Evolutionary conservation across 1,139 yeast species (phyloP).

Genomic region (Kazachstania sp.): DNA sequence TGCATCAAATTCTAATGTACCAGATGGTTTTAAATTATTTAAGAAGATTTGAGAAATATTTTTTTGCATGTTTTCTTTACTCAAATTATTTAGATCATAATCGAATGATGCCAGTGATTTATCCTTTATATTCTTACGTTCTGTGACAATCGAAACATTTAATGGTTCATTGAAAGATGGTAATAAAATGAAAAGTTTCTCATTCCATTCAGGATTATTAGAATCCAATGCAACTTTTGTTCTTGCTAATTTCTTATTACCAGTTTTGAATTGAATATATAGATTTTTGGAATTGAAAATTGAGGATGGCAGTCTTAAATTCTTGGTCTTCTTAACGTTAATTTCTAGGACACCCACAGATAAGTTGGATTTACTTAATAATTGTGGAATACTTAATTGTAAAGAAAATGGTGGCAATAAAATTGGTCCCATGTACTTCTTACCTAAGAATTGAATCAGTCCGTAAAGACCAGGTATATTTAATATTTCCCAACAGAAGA

Average conservation of each 20-base stretch:
- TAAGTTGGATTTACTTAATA: slow-evolving; percentile 77
- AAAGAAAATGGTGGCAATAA: slow-evolving; percentile 80
- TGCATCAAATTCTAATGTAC: slow-evolving; percentile 59
- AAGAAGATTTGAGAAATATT: slow-evolving; percentile 49
- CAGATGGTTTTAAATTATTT: slow-evolving; percentile 74
- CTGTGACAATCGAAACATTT: slow-evolving; percentile 59
- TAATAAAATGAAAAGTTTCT: slow-evolving; percentile 60
- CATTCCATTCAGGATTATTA: slow-evolving; percentile 70
- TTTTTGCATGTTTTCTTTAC: slow-evolving; percentile 45
- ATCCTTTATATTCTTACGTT: slow-evolving; percentile 71
- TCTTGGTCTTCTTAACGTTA: slow-evolving; percentile 54
- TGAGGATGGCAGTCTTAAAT: slow-evolving; percentile 48
- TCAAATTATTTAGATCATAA: slow-evolving; percentile 59
- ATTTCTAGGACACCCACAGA: slow-evolving; percentile 81
- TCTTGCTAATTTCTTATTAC: slow-evolving; percentile 48
- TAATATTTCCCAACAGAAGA: slow-evolving; percentile 79
- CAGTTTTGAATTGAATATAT: slow-evolving; percentile 61
- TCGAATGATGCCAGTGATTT: slow-evolving; percentile 68
- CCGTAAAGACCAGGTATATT: slow-evolving; percentile 77
- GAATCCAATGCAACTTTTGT: slow-evolving; percentile 60
- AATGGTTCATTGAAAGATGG: slow-evolving; percentile 73
- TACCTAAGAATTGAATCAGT: slow-evolving; percentile 72
- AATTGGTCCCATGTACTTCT: slow-evolving; percentile 82
- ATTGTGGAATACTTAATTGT: slow-evolving; percentile 83
- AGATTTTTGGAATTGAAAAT: slow-evolving; percentile 72